These are phyloP conservation scores for Schwanniomyces yamadae DNA, from an alignment of 805 yeast genomes.

Conservation along the genomic window DNA sequence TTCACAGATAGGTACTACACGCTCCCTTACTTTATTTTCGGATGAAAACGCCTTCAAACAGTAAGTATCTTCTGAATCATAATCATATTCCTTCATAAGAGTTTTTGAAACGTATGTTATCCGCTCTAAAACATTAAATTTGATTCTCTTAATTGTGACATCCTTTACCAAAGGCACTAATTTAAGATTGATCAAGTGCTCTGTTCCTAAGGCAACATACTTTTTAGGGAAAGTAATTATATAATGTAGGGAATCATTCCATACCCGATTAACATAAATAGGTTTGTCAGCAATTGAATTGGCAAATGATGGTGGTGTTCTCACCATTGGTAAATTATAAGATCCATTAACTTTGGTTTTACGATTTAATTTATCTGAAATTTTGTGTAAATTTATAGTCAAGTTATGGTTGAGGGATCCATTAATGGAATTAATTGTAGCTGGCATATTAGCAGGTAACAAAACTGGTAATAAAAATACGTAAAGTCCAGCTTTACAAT, in stretches of 20 bases:
- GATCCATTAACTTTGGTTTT: constrained; percentile 30
- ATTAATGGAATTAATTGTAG: constrained; percentile 52
- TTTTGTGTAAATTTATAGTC: constrained; percentile 37
- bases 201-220: constrained; percentile 62
- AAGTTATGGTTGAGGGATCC: constrained; percentile 48
- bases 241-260: constrained; percentile 72
- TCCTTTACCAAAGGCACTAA: constrained; percentile 65
- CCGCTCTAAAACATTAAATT: constrained; percentile 65
- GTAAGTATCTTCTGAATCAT: constrained; percentile 30
- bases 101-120: constrained; percentile 61
- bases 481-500: constrained; percentile 64
- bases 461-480: constrained; percentile 63
- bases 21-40: constrained; percentile 40
- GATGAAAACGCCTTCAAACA: constrained; percentile 12
- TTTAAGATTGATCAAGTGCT: constrained; percentile 59
- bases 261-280: constrained; percentile 68
- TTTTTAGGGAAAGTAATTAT: constrained; percentile 71
- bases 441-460: constrained; percentile 63
- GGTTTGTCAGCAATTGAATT: constrained; percentile 66
- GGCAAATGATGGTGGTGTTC: constrained; percentile 58
- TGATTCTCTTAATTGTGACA: constrained; percentile 59
- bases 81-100: constrained; percentile 43
- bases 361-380: constrained; percentile 33
- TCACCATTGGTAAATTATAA: constrained; percentile 46
- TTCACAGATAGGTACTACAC: constrained; percentile 60